Conservation (phyloP, 2,329 filamentous ascomycete genomes). For the Penicillium paneum region DNA sequence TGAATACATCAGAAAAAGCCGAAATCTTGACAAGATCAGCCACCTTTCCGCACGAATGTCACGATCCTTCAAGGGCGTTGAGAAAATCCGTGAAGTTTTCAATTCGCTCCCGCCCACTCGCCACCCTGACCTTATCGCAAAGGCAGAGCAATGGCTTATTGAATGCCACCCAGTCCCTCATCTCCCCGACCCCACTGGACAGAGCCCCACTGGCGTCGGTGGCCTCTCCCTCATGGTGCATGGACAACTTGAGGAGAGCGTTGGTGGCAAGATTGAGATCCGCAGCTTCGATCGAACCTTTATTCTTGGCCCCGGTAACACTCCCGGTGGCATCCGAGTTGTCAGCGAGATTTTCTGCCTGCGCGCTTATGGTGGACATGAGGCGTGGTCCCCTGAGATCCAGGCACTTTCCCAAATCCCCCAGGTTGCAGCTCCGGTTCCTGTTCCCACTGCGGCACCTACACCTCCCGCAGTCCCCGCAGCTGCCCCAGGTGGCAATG, state of each 20-base stretch:
- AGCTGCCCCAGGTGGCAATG: slow-evolving; percentile 24
- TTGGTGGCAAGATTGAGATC: slow-evolving; percentile 55
- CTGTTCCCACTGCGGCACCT: slow-evolving; percentile 8
- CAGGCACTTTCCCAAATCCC: slow-evolving; percentile 30
- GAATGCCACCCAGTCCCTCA: slow-evolving; percentile 74
- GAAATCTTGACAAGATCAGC: slow-evolving; percentile 71
- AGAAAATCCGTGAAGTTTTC: slow-evolving; percentile 67
- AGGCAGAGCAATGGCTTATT: slow-evolving; percentile 72
- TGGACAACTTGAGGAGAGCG: slow-evolving; percentile 76
- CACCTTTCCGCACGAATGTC: slow-evolving; percentile 59
- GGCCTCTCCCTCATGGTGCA: slow-evolving; percentile 77
- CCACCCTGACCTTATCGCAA: slow-evolving; percentile 67
- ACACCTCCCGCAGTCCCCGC: slow-evolving; percentile 17
- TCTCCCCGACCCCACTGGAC: slow-evolving; percentile 65
- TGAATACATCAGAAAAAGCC: slow-evolving; percentile 70
- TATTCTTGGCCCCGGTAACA: slow-evolving; percentile 70
- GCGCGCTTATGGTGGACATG: slow-evolving; percentile 60
- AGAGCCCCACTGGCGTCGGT: slow-evolving; percentile 65
- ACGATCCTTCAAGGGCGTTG: slow-evolving; percentile 63
- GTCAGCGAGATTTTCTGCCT: slow-evolving; percentile 76
- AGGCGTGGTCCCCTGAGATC: slow-evolving; percentile 50
- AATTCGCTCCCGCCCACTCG: slow-evolving; percentile 66
- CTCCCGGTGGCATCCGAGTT: slow-evolving; percentile 66
- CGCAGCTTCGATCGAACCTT: slow-evolving; percentile 82
- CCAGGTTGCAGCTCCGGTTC: slow-evolving; percentile 14